phyloP scores from a whole-genome alignment of 306 rosid species.

The Amphicarpaea edgeworthii region DNA sequence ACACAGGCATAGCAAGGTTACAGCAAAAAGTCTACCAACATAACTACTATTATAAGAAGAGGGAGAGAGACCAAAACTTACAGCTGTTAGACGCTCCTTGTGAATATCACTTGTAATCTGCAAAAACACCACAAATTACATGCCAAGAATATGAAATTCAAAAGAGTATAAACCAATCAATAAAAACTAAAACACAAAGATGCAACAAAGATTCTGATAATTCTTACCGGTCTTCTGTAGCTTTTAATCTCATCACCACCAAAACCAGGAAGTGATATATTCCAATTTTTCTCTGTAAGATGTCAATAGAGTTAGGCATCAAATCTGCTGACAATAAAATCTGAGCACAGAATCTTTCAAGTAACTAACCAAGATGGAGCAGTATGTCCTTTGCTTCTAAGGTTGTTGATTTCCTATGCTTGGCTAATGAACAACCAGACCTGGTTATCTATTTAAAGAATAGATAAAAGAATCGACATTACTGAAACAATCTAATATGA shows the following conservation, averaged over 20 bases:
- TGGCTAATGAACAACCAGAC: constrained; percentile 93
- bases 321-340: constrained; percentile 10
- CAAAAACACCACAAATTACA: constrained; percentile 51
- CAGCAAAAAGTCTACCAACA: neutral
- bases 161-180: constrained; percentile 11
- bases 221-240: constrained; percentile 75
- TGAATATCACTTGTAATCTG: constrained; percentile 79
- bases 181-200: constrained; percentile 20
- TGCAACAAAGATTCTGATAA: constrained; percentile 33
- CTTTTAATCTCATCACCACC: constrained; percentile 92
- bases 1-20: neutral
- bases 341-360: constrained; percentile 12
- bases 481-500: constrained; percentile 10
- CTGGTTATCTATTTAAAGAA: constrained; percentile 70
- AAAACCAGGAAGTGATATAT: constrained; percentile 90
- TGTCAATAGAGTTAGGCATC: constrained; percentile 36
- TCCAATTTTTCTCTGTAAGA: constrained; percentile 86
- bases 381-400: constrained; percentile 95
- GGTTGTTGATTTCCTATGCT: constrained; percentile 87
- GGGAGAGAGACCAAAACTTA: constrained; percentile 57
- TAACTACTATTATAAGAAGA: constrained; percentile 5
- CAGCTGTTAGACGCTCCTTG: constrained; percentile 90
- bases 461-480: constrained; percentile 4
- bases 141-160: constrained; percentile 33
- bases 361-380: constrained; percentile 82